phyloP scores from a whole-genome alignment of 495 filamentous ascomycete genomes.

The Acidomyces sp. region DNA sequence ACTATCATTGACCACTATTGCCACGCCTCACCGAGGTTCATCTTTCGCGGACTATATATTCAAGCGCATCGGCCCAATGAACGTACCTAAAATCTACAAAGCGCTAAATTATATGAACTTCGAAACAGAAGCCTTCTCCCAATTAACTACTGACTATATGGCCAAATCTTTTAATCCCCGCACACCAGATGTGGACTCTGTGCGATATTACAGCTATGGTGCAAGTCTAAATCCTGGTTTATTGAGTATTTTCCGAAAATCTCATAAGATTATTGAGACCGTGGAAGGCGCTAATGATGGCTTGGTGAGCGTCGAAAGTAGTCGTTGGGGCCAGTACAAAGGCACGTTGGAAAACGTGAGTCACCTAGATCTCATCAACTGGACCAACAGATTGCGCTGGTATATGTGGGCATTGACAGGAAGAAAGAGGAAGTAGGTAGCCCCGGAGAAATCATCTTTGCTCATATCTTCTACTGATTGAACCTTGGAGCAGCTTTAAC shows the following conservation, averaged over 20 bases:
- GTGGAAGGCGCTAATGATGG: constrained; percentile 83
- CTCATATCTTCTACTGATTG: background rate
- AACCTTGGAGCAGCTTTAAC: constrained; percentile 56
- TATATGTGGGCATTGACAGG: constrained; percentile 54
- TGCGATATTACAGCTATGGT: constrained; percentile 86
- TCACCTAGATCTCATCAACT: constrained; percentile 91
- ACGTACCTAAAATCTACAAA: constrained; percentile 57
- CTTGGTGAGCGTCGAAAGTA: constrained; percentile 75
- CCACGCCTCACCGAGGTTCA: constrained; percentile 74
- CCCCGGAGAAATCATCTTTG: too few species aligned
- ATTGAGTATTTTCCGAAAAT: constrained; percentile 62
- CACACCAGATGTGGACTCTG: constrained; percentile 57
- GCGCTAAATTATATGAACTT: constrained; percentile 52
- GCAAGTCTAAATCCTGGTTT: constrained; percentile 53
- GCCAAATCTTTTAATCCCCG: constrained; percentile 63
- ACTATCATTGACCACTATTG: constrained; percentile 72
- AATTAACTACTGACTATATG: constrained; percentile 79
- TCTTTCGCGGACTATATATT: constrained; percentile 74
- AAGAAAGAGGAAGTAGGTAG: constrained; percentile 51
- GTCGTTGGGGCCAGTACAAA: constrained; percentile 82
- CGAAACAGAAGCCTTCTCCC: constrained; percentile 69
- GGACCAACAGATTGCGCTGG: constrained; percentile 75
- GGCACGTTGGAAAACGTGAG: constrained; percentile 79
- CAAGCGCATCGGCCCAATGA: constrained; percentile 46
- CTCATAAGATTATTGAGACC: constrained; percentile 54